phyloP scores from a whole-genome alignment of 495 filamentous ascomycete genomes.

The Lophiostoma macrostomum region DNA sequence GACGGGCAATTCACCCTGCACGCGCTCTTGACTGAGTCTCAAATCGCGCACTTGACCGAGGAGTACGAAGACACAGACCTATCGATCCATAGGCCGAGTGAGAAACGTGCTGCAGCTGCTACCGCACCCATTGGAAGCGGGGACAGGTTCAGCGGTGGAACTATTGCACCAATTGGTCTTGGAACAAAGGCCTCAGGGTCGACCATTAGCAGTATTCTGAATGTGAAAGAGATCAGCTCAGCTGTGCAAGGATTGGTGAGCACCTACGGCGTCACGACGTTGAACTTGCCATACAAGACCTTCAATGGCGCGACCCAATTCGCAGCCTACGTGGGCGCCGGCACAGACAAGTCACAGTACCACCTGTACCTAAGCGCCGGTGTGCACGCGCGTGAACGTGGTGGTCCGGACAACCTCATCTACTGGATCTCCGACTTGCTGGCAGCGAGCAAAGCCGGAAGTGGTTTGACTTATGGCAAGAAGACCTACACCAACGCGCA shows the following conservation, averaged over 20 bases:
- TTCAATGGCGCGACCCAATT: constrained; percentile 35
- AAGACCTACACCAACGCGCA: constrained; percentile 43
- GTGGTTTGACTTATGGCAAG: constrained; percentile 43
- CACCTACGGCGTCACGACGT: constrained; percentile 35
- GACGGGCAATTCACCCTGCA: constrained; percentile 14
- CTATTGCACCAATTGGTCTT: constrained; percentile 34
- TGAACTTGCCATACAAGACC: constrained; percentile 39
- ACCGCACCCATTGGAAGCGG: constrained; percentile 36
- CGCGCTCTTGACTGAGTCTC: constrained; percentile 10
- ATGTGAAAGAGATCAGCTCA: constrained; percentile 38
- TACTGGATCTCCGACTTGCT: constrained; percentile 44
- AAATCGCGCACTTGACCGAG: neutral
- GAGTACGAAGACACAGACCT: neutral
- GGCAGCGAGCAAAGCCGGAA: constrained; percentile 38
- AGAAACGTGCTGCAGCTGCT: neutral
- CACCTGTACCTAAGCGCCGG: constrained; percentile 39
- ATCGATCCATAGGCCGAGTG: neutral
- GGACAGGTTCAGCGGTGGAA: constrained; percentile 37
- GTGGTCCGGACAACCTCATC: constrained; percentile 39
- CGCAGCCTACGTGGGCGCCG: constrained; percentile 32
- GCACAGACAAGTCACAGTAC: constrained; percentile 31
- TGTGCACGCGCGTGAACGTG: constrained; percentile 44
- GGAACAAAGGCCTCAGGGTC: constrained; percentile 20
- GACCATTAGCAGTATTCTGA: constrained; percentile 35
- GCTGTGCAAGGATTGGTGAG: constrained; percentile 38